Evolutionary conservation across 2,329 filamentous ascomycete genomes (phyloP).

Genomic region (Colletotrichum truncatum): DNA sequence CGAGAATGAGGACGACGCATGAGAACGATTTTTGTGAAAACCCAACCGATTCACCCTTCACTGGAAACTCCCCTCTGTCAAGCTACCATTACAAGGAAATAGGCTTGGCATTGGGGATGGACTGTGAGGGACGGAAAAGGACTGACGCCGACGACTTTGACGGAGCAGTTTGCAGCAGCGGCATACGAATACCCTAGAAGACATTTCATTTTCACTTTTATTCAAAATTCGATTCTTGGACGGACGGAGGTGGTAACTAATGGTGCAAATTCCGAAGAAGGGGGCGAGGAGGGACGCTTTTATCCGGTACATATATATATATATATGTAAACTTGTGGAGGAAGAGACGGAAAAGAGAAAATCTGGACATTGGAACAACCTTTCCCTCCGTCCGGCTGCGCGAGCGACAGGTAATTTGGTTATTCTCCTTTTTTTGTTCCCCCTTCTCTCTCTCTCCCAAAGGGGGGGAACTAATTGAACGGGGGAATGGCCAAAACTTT

Average conservation of each 20-base stretch:
- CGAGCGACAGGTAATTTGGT: constrained; percentile 1
- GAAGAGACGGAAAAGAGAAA: neutral
- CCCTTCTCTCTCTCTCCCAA: too few species aligned
- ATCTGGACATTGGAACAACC: neutral
- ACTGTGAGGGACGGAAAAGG: neutral
- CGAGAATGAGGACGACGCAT: neutral
- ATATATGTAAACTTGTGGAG: neutral
- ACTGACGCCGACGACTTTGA: constrained; percentile 4
- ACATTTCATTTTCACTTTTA: neutral
- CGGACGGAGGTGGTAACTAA: neutral
- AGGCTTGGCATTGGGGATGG: neutral
- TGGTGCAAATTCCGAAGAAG: neutral
- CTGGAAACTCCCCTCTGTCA: too few species aligned
- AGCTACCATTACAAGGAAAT: too few species aligned
- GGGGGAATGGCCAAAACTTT: neutral
- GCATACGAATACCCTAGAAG: constrained; percentile 29
- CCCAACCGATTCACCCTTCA: too few species aligned
- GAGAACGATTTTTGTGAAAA: too few species aligned
- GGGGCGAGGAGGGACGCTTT: neutral
- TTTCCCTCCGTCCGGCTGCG: neutral
- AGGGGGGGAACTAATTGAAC: neutral
- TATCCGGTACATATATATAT: neutral
- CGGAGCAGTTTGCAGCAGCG: constrained; percentile 6
- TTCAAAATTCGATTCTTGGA: constrained; percentile 14
- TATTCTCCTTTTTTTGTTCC: neutral